Percentiles rank a stretch among this genome's conserved stretches.
These are phyloP conservation scores for Globisporangium apiculatum DNA, from an alignment of 352 stramenopile species.

Conservation along the genomic window DNA sequence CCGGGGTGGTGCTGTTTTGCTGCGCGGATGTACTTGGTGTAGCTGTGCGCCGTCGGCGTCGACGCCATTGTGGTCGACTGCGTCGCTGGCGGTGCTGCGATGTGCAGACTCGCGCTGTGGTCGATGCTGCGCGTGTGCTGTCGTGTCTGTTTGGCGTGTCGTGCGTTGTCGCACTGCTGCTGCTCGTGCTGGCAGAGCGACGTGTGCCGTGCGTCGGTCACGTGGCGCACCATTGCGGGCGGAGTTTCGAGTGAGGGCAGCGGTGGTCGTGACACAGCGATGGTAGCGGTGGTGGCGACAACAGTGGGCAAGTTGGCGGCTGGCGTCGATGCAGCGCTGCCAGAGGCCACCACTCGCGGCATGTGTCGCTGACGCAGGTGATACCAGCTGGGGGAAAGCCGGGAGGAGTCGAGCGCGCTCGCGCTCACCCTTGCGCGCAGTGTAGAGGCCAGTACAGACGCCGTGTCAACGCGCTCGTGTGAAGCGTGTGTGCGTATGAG, in stretches of 20 bases:
- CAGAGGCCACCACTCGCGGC: background rate
- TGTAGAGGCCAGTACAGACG: background rate
- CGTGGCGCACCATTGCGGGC: constrained; percentile 3
- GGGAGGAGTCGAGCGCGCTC: background rate
- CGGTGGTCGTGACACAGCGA: background rate
- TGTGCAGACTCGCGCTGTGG: background rate
- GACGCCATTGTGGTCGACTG: background rate
- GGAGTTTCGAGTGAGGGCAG: constrained; percentile 5
- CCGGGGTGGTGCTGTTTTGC: constrained; percentile 7
- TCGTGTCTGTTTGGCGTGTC: too few species aligned
- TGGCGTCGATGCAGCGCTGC: background rate
- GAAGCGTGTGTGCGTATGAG: background rate
- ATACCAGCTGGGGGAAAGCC: background rate
- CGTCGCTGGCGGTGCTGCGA: background rate
- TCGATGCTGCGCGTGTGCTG: background rate
- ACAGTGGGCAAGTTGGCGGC: background rate
- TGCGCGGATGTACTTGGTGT: constrained; percentile 5
- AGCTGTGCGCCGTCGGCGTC: background rate
- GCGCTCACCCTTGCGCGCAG: background rate
- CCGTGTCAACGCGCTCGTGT: too few species aligned
- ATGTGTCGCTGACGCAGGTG: constrained; percentile 8
- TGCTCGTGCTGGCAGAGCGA: background rate
- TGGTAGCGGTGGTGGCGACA: background rate
- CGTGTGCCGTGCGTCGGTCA: background rate
- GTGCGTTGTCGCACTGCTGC: background rate